A percentile compares a stretch with the other conserved stretches of the same genome.
Conservation (phyloP, 139 green algal species). For the Diplosphaera chodatii region DNA sequence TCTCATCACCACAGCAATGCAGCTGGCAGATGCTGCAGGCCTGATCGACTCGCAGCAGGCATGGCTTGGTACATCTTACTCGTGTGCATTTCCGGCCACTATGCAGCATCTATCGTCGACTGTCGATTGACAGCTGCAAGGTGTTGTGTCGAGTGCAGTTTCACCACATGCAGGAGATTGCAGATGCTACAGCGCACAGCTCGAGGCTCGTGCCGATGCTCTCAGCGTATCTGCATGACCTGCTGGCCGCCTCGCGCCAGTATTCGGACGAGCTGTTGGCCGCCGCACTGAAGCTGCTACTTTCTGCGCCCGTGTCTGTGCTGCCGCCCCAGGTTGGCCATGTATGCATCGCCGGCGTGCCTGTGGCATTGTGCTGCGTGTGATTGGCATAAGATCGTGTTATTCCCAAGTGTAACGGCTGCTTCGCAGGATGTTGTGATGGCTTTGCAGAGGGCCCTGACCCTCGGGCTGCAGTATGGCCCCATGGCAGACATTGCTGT, state of each 20-base stretch:
- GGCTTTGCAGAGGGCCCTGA: conserved; percentile 7
- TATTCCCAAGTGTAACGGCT: no score
- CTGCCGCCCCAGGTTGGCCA: conserved; percentile 3
- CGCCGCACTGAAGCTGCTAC: conserved; percentile 11
- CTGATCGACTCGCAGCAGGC: background rate
- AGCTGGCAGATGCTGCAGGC: background rate
- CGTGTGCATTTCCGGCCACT: no score
- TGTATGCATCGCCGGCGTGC: no score
- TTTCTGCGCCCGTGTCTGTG: conserved; percentile 11
- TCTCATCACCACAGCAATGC: conserved; percentile 7
- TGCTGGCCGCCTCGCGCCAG: conserved; percentile 1
- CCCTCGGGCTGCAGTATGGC: conserved; percentile 17
- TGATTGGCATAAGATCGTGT: no score
- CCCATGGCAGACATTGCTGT: conserved; percentile 10
- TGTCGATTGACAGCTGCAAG: no score
- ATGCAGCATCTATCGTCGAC: no score
- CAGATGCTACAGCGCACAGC: no score
- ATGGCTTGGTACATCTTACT: no score
- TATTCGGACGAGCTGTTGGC: conserved; percentile 23
- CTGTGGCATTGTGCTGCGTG: no score
- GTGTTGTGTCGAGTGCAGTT: no score
- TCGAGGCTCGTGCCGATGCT: no score
- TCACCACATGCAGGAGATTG: no score
- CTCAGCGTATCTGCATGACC: background rate
- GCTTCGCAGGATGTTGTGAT: conserved; percentile 6